Conservation (phyloP, 352 stramenopile genomes). For the Phytophthora parvispora region DNA sequence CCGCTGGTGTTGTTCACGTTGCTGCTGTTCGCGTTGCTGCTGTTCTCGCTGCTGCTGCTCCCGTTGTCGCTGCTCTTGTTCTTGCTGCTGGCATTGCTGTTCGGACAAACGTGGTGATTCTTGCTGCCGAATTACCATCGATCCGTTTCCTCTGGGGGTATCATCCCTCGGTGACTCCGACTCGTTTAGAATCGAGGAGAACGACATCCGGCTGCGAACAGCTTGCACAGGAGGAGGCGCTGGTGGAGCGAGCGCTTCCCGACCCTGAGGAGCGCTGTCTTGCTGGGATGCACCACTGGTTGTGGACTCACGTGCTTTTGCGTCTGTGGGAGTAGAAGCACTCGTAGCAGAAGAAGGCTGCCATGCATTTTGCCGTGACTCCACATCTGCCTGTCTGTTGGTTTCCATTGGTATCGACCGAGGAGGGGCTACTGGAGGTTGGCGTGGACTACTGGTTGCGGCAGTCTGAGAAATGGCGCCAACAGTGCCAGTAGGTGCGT, state of each 20-base stretch:
- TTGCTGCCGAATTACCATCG: slow-evolving; percentile 52
- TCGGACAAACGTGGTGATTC: slow-evolving; percentile 40
- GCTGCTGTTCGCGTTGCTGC: slow-evolving; percentile 13
- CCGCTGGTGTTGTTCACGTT: slow-evolving; percentile 8
- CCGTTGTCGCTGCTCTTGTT: no score
- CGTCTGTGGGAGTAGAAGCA: not conserved
- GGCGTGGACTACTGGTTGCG: slow-evolving; percentile 28
- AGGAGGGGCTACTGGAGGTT: slow-evolving; percentile 25
- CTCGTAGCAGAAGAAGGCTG: slow-evolving; percentile 14
- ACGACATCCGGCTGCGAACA: slow-evolving; percentile 87
- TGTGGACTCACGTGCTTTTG: slow-evolving; percentile 11
- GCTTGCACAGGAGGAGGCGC: slow-evolving; percentile 25
- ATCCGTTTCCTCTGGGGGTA: slow-evolving; percentile 45
- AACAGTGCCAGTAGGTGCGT: slow-evolving; percentile 15
- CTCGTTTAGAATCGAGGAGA: slow-evolving; percentile 91
- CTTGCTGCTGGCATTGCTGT: slow-evolving; percentile 24
- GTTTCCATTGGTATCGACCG: slow-evolving; percentile 38
- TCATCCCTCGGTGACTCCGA: slow-evolving; percentile 77
- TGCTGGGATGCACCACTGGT: not conserved
- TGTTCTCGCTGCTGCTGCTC: slow-evolving; percentile 1
- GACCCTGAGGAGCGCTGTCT: slow-evolving; percentile 14
- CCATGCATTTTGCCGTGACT: slow-evolving; percentile 26
- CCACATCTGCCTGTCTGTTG: slow-evolving; percentile 20
- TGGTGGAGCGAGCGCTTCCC: slow-evolving; percentile 26
- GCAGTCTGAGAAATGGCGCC: slow-evolving; percentile 15